Conservation (phyloP, 1,284 basidiomycete species). For the Pseudozyma pruni region DNA sequence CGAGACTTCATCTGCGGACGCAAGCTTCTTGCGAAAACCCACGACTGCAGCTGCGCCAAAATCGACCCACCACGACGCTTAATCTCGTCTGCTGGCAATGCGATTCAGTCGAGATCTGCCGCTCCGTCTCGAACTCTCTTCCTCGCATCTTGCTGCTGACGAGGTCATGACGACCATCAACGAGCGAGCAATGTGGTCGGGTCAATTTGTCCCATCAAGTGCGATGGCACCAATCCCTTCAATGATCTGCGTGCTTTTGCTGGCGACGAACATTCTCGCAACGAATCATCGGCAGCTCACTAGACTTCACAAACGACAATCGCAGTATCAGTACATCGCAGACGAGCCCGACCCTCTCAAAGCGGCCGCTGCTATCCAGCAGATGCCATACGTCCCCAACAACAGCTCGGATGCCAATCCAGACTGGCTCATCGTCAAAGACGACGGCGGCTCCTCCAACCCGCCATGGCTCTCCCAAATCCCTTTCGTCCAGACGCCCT, state of each 20-base stretch:
- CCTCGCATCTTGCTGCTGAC: too few species aligned
- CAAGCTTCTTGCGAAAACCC: too few species aligned
- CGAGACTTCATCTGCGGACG: too few species aligned
- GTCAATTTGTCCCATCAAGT: too few species aligned
- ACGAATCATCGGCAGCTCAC: neutral
- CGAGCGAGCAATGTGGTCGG: too few species aligned
- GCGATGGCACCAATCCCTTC: neutral
- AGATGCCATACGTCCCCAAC: conserved; percentile 31
- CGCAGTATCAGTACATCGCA: conserved; percentile 44
- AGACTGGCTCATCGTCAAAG: conserved; percentile 44
- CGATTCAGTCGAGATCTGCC: too few species aligned
- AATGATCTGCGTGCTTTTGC: conserved; percentile 1
- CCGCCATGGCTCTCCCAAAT: conserved; percentile 35
- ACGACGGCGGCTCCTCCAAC: conserved; percentile 31
- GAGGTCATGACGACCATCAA: too few species aligned
- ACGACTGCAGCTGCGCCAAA: too few species aligned
- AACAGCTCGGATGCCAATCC: conserved; percentile 20
- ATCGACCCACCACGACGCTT: too few species aligned
- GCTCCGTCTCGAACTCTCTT: too few species aligned
- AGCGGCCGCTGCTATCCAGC: conserved; percentile 43
- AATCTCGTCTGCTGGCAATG: too few species aligned
- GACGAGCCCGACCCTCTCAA: conserved; percentile 47
- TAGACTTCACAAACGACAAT: conserved; percentile 17
- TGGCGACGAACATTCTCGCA: too few species aligned
- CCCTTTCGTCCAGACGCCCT: conserved; percentile 35